Evolutionary conservation across 345 rosid species (phyloP).

Genomic region (Geranium brycei): DNA sequence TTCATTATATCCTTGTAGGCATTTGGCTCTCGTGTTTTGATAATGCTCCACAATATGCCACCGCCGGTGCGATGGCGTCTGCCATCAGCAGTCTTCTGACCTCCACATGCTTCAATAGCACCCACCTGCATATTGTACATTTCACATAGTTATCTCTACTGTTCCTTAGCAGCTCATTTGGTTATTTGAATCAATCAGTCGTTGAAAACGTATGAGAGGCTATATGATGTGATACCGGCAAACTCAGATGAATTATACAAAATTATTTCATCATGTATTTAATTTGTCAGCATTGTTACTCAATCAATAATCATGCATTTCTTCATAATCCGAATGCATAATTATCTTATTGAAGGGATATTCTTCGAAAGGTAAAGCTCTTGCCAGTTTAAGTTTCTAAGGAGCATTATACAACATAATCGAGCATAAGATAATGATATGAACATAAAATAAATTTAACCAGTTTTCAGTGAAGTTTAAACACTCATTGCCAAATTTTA

Average conservation of each 20-base stretch:
- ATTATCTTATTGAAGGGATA: neutral
- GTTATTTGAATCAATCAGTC: neutral
- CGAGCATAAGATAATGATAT: no score
- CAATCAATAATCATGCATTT: no score
- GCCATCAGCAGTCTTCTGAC: slow-evolving; percentile 91
- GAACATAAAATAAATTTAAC: no score
- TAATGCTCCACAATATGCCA: slow-evolving; percentile 75
- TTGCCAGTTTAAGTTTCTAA: no score
- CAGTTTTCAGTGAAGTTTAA: no score
- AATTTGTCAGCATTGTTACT: no score
- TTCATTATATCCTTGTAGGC: slow-evolving; percentile 73
- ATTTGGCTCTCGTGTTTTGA: slow-evolving; percentile 71
- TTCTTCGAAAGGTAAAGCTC: neutral
- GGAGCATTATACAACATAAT: no score
- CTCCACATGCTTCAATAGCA: slow-evolving; percentile 79
- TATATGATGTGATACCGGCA: neutral
- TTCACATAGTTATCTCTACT: neutral
- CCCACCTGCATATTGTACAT: slow-evolving; percentile 40
- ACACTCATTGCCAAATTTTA: no score
- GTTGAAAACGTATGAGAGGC: no score
- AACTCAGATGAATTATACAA: neutral
- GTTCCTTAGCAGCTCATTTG: neutral
- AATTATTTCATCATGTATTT: no score
- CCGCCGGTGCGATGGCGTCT: slow-evolving; percentile 66
- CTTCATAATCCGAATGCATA: neutral